Base-by-base conservation (phyloP, 257 asterid genomes). In the Scutellaria galericulata region DNA sequence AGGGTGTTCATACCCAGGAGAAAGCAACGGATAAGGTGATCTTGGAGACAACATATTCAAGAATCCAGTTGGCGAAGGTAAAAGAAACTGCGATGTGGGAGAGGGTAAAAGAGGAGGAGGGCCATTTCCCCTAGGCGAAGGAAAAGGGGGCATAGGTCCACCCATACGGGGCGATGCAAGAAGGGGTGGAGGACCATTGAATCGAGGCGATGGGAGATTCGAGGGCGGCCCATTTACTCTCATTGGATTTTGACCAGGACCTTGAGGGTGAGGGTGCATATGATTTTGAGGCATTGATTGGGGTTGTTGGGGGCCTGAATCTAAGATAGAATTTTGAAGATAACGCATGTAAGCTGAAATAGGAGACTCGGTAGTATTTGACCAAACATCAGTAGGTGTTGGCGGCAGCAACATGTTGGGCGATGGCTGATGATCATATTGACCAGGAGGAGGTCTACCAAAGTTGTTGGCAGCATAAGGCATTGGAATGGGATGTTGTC, bases 341-440 rank as follows among this genome's bases (percentile, higher is more conserved):
- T 90, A 89, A 0, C 95, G 86, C 98, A 90, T 89, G 77, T 93
- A 93, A 61, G 87, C 95, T 3, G 97, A 89, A 62, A 89, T 78
- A 2, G 98, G 96, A 70, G 98, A 93, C 80, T 93, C 98, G 0
- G 93, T 84, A 0, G 89, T 81, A 66, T 92, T 90, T 12, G 89
- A 57, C 92, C 94, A 92, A 47, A 83, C 75, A 83, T 92, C 98
- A 63, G 81, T 82, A 6, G 93, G 96, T 71, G 90, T 79, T 1
- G 87, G 79, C 0, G 96, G 93, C 1, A 80, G 83, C 72, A 80
- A 41, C 41, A 65, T 48, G 12, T 77, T 70, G 0, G 93, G 94
- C 20, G 90, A 78, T 5, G 78, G 87, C 48, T 86, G 97, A 72
- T 86, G 96, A 73, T 87, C 90, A 72, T 71, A 85, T 18, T 74